These are phyloP conservation scores for Sphagnum contortum DNA, from an alignment of 225 moss, liverwort and hornwort genomes.

Conservation along the genomic window DNA sequence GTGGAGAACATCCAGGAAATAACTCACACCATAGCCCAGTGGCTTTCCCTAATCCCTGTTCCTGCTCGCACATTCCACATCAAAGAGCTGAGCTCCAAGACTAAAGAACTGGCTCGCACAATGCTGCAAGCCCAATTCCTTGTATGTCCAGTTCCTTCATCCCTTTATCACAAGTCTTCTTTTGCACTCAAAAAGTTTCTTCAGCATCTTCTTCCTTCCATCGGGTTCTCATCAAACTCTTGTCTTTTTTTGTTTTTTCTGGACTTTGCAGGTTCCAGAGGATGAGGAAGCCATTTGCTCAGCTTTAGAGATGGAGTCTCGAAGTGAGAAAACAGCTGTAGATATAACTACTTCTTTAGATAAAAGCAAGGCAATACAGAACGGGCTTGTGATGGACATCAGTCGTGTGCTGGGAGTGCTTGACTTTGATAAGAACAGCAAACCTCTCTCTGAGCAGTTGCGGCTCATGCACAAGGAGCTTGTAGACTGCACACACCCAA, in stretches of 20 bases:
- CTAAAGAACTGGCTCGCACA: neutral
- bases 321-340: neutral
- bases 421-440: neutral
- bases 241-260: too few species aligned
- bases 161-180: too few species aligned
- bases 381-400: neutral
- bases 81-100: neutral
- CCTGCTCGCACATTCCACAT: neutral
- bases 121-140: constrained; percentile 2
- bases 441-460: neutral
- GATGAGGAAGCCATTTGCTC: neutral
- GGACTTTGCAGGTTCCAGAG: constrained; percentile 1
- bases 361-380: neutral
- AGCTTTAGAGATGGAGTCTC: constrained; percentile 1
- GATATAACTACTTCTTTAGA: neutral
- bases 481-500: neutral
- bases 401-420: neutral
- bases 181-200: too few species aligned
- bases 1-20: constrained; percentile 1
- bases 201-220: too few species aligned
- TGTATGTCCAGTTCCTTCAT: neutral
- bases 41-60: neutral
- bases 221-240: too few species aligned
- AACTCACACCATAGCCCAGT: neutral
- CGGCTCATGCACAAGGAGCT: neutral